Evolutionary conservation across 352 stramenopile genomes (phyloP).

Genomic region (Aphanomyces cochlioides): DNA sequence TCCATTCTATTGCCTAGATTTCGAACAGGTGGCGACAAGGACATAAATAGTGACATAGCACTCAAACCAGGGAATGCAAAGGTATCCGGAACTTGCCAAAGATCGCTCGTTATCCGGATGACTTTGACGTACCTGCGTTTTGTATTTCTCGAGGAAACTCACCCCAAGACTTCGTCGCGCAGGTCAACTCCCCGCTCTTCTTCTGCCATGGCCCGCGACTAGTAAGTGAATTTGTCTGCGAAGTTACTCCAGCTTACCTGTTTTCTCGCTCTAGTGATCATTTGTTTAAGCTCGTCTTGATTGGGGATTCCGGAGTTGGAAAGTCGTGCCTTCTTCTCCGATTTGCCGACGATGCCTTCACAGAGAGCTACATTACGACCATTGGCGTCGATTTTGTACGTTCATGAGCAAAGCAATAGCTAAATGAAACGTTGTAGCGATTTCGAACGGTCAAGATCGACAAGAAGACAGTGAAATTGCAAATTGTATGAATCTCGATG

Average conservation of each 20-base stretch:
- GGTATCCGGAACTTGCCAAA: slow-evolving; percentile 10
- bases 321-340: slow-evolving; percentile 98
- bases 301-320: slow-evolving; percentile 97
- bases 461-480: slow-evolving; percentile 98
- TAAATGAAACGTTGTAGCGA: slow-evolving; percentile 39
- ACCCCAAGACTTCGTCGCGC: neutral
- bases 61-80: too few species aligned
- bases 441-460: slow-evolving; percentile 98
- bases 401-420: slow-evolving; percentile 13
- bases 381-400: slow-evolving; percentile 94
- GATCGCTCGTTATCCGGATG: slow-evolving; percentile 21
- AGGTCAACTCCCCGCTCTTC: slow-evolving; percentile 2
- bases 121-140: neutral
- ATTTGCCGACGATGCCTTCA: slow-evolving; percentile 98
- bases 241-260: neutral
- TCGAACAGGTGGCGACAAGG: too few species aligned
- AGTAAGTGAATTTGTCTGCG: slow-evolving; percentile 39
- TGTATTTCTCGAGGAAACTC: slow-evolving; percentile 3
- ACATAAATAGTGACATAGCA: too few species aligned
- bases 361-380: slow-evolving; percentile 96
- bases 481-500: slow-evolving; percentile 84
- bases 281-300: slow-evolving; percentile 98
- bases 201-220: slow-evolving; percentile 68
- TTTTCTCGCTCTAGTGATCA: slow-evolving; percentile 63
- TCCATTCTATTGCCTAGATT: too few species aligned